These are phyloP conservation scores for Globisporangium recalcitrans DNA, from an alignment of 352 stramenopile genomes.

Conservation along the genomic window DNA sequence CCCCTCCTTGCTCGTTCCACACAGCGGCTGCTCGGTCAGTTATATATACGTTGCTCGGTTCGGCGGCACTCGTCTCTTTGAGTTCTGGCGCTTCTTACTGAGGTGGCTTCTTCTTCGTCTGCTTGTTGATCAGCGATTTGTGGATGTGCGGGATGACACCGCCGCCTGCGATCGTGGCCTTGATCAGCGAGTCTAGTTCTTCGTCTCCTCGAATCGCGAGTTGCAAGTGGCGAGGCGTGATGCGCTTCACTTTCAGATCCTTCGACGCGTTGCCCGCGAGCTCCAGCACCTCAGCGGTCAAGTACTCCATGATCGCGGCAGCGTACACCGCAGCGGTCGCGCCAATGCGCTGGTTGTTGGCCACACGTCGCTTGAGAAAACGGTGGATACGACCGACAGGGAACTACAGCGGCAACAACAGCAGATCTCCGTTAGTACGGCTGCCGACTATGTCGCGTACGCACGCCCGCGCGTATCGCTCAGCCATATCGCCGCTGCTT, in stretches of 20 bases:
- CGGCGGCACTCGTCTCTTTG: background rate
- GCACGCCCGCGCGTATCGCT: background rate
- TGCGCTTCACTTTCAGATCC: conserved; percentile 97
- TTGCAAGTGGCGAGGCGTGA: conserved; percentile 99
- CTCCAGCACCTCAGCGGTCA: conserved; percentile 99
- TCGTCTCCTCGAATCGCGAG: conserved; percentile 99
- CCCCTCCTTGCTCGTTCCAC: background rate
- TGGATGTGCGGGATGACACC: conserved; percentile 99
- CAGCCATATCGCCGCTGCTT: background rate
- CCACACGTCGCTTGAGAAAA: conserved; percentile 98
- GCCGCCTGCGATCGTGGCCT: conserved; percentile 99
- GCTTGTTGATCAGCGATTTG: conserved; percentile 99
- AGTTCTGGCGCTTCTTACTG: conserved; percentile 32
- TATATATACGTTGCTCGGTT: conserved; percentile 15
- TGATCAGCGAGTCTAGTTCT: conserved; percentile 99
- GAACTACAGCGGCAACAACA: conserved; percentile 75
- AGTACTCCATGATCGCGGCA: conserved; percentile 99
- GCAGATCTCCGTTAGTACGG: background rate
- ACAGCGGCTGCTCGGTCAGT: conserved; percentile 3
- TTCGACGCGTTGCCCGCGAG: conserved; percentile 97
- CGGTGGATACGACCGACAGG: conserved; percentile 99
- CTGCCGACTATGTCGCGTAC: background rate
- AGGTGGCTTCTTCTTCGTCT: conserved; percentile 83
- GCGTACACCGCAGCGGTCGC: conserved; percentile 99
- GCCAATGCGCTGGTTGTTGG: conserved; percentile 97